These are phyloP conservation scores for Boletus semigastroideus DNA, from an alignment of 1,284 basidiomycete species.

Conservation along the genomic window DNA sequence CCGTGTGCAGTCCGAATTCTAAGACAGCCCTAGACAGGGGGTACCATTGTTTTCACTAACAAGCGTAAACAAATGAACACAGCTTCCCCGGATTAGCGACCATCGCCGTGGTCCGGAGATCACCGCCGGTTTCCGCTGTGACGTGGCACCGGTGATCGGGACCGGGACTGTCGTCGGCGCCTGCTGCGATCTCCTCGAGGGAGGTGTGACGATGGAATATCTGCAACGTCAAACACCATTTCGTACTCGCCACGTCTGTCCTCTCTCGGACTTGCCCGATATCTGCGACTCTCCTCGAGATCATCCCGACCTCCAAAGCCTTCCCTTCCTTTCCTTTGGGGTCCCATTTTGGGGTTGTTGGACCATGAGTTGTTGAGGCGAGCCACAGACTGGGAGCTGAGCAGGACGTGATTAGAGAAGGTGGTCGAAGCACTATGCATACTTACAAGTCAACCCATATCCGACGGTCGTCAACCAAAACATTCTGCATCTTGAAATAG, in stretches of 20 bases:
- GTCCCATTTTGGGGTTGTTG: slow-evolving; percentile 63
- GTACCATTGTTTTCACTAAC: slow-evolving; percentile 13
- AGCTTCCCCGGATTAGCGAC: slow-evolving; percentile 7
- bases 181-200: slow-evolving; percentile 26
- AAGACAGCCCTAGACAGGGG: slow-evolving; percentile 12
- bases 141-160: slow-evolving; percentile 26
- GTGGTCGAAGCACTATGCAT: not conserved
- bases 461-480: slow-evolving; percentile 95
- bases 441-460: slow-evolving; percentile 96
- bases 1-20: slow-evolving; percentile 12
- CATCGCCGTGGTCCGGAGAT: slow-evolving; percentile 8
- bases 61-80: slow-evolving; percentile 16
- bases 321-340: slow-evolving; percentile 37
- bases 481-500: slow-evolving; percentile 99
- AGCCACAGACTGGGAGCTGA: slow-evolving; percentile 88
- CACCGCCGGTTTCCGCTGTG: slow-evolving; percentile 13
- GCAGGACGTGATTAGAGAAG: slow-evolving; percentile 19
- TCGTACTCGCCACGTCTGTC: slow-evolving; percentile 49
- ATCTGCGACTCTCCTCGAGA: slow-evolving; percentile 66
- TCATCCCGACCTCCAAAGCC: slow-evolving; percentile 72
- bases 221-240: slow-evolving; percentile 73
- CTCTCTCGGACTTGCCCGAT: slow-evolving; percentile 45
- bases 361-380: slow-evolving; percentile 71
- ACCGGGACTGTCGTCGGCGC: slow-evolving; percentile 22
- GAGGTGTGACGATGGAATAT: slow-evolving; percentile 14